These are phyloP conservation scores for Ceratocystis albifundus DNA, from an alignment of 2,329 filamentous ascomycete species.

Conservation along the genomic window DNA sequence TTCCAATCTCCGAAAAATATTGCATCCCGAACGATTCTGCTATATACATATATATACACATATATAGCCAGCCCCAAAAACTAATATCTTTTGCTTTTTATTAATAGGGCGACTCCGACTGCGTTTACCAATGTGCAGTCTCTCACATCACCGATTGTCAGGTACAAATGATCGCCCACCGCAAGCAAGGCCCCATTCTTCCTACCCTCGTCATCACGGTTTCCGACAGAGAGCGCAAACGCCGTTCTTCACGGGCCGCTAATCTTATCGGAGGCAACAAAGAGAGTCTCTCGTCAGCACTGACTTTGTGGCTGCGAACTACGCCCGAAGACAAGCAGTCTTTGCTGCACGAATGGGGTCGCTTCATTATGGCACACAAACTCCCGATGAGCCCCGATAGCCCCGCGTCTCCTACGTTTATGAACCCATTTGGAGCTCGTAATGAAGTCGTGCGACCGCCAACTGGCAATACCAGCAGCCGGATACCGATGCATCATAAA, in stretches of 20 bases:
- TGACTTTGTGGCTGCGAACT: conserved; percentile 46
- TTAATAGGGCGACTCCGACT: conserved; percentile 42
- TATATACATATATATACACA: no score
- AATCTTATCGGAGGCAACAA: conserved; percentile 43
- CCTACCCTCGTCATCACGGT: conserved; percentile 50
- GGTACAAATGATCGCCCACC: conserved; percentile 47
- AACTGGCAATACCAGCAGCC: conserved; percentile 34
- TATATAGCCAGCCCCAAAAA: background rate
- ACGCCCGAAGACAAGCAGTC: conserved; percentile 39
- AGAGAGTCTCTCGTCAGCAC: conserved; percentile 33
- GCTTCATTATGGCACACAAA: conserved; percentile 39
- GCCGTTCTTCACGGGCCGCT: conserved; percentile 51
- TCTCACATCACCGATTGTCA: conserved; percentile 45
- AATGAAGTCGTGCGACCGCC: conserved; percentile 35
- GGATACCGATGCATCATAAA: conserved; percentile 36
- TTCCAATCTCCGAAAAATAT: no score
- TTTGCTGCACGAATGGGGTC: conserved; percentile 49
- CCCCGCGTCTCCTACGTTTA: conserved; percentile 43
- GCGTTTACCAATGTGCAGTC: conserved; percentile 43
- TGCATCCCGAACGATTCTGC: no score
- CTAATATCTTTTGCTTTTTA: background rate
- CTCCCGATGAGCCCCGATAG: conserved; percentile 40
- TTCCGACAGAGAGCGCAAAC: conserved; percentile 50
- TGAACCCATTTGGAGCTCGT: conserved; percentile 40
- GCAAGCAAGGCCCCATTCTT: conserved; percentile 48